Evolutionary conservation across 805 yeast genomes (phyloP), one percentile per base, ranked within the genome.

Genomic region (Starmera dryadoides): DNA sequence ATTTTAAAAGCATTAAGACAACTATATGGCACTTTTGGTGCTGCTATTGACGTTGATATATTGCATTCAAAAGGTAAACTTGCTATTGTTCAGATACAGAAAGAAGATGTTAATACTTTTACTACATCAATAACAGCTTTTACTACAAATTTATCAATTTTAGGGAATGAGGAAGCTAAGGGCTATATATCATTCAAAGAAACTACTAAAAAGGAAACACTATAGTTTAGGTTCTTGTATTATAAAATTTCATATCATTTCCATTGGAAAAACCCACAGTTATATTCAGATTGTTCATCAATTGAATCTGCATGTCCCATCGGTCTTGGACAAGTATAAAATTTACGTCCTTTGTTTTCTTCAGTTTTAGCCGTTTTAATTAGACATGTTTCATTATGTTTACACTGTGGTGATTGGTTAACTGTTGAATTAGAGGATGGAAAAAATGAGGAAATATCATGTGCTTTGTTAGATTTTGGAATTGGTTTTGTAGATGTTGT

Each of bases 261-360:
- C 81, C 81, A 75, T 54, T 75, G 66, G 52, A 76, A 76, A 47
- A 56, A 74, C 1, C 72, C 75, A 53, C 81, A 76, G n/a, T 65
- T 66, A 36, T 55, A 61, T 11, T 60, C 63, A 8, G 42, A 25
- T 35, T 59, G 52, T 15, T 50, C 50, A 8, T 42, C 44, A 14
- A 31, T 28, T 14, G 28, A 26, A 26, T 43, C 14, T n/a, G 39
- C 30, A 23, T 41, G 40, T 17, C 66, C 66, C 45, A 55, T 48
- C 2, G 66, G 62, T 42, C 64, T 59, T 0, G 62, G 43, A 50
- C 82, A 77, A 18, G 72, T 63, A 81, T 81, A 77, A 45, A 77
- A 77, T 44, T 68, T 71, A 38, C 59, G 63, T 0, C 81, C 81
- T 30, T 61, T 67, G 41, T 71, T 71, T 20, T 59, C 53, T 4